Conservation (phyloP, 257 asterid genomes). For the Solanum corneliomulleri region DNA sequence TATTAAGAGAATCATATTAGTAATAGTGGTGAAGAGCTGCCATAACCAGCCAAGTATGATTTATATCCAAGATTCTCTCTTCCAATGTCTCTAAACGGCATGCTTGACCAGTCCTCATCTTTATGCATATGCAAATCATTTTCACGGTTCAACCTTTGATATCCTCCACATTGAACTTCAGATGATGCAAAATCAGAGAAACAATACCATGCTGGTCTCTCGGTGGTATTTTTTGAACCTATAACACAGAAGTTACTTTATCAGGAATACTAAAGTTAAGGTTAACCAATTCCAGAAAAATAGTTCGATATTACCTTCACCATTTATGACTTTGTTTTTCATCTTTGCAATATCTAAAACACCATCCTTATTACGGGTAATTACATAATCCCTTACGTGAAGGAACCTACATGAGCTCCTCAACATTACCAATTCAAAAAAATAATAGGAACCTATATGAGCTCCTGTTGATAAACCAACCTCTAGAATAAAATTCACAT, state of each 20-base stretch:
- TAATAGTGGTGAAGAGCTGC: constrained; percentile 14
- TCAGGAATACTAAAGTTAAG: neutral
- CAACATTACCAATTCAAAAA: neutral
- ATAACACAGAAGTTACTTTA: neutral
- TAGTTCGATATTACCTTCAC: constrained; percentile 33
- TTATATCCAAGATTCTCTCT: constrained; percentile 13
- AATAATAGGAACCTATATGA: constrained; percentile 52
- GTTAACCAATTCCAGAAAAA: neutral
- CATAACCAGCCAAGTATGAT: constrained; percentile 13
- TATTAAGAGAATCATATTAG: constrained; percentile 21
- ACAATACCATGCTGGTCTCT: neutral
- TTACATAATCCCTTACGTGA: constrained; percentile 28
- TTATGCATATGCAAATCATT: constrained; percentile 7
- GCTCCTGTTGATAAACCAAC: constrained; percentile 81
- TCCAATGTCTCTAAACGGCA: constrained; percentile 5
- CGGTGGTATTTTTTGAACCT: constrained; percentile 8
- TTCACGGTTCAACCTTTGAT: constrained; percentile 28
- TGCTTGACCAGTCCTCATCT: constrained; percentile 3
- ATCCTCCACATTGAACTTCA: constrained; percentile 27
- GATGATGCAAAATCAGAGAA: constrained; percentile 33
- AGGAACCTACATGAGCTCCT: constrained; percentile 62
- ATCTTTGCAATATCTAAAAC: constrained; percentile 18
- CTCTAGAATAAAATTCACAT: constrained; percentile 65
- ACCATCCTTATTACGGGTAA: constrained; percentile 17
- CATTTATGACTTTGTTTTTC: constrained; percentile 15